phyloP scores from a whole-genome alignment of 257 asterid genomes.

The Solanum peruvianum region DNA sequence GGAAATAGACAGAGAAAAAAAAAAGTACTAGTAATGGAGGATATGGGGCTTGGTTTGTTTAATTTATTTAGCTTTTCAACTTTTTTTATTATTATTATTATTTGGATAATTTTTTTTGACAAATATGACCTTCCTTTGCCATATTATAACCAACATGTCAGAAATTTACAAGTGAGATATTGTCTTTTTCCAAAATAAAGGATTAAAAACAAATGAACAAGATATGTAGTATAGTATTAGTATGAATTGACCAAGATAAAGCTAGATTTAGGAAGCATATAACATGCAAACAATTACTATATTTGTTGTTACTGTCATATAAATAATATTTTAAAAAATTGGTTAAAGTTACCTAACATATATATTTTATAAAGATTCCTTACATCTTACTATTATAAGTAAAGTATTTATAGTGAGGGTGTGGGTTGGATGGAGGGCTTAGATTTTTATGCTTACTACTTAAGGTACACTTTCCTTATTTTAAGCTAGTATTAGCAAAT shows the following conservation, averaged over 20 bases:
- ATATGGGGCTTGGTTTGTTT: not conserved
- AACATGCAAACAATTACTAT: not conserved
- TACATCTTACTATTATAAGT: not conserved
- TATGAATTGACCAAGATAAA: not conserved
- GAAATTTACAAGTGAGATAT: not conserved
- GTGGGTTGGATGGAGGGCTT: not conserved
- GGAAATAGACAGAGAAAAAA: not conserved
- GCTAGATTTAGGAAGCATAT: not conserved
- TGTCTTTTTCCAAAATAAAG: not conserved
- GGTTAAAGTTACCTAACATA: not conserved
- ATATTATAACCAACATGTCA: not conserved
- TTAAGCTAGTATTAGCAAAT: not conserved
- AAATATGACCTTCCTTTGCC: not conserved
- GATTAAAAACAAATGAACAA: not conserved
- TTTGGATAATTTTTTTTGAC: not conserved
- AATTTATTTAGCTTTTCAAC: not conserved
- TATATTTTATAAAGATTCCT: not conserved
- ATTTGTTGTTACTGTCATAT: not conserved
- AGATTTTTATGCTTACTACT: not conserved
- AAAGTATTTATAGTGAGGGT: not conserved
- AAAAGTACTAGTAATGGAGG: not conserved
- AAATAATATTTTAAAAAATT: not conserved
- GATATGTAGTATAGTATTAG: not conserved
- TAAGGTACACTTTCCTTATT: not conserved
- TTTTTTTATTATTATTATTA: too few relatives aligned